phyloP scores from a whole-genome alignment of 2,329 filamentous ascomycete genomes.

The Lachnellula hyalina region DNA sequence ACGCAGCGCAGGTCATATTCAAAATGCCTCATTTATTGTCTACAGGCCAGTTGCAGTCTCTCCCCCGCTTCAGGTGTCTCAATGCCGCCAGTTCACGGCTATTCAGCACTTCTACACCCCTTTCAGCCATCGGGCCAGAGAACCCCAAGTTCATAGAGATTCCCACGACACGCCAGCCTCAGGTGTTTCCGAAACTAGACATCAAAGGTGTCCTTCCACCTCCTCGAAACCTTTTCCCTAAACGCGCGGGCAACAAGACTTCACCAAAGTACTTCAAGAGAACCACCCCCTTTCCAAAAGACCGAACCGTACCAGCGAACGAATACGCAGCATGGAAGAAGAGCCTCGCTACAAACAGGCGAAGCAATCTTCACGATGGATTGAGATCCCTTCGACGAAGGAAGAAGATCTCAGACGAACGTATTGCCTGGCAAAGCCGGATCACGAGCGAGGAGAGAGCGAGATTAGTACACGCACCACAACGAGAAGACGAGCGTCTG shows the following conservation, averaged over 20 bases:
- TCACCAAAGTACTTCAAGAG: slow-evolving; percentile 53
- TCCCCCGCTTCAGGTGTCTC: slow-evolving; percentile 30
- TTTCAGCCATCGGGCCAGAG: slow-evolving; percentile 63
- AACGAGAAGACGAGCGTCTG: slow-evolving; percentile 70
- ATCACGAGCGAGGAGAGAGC: slow-evolving; percentile 44
- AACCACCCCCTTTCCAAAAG: slow-evolving; percentile 50
- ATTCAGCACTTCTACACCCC: slow-evolving; percentile 42
- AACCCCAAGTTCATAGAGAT: slow-evolving; percentile 84
- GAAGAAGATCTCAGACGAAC: slow-evolving; percentile 43
- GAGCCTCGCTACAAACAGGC: slow-evolving; percentile 65
- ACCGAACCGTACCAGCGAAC: slow-evolving; percentile 19
- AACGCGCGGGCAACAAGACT: slow-evolving; percentile 54
- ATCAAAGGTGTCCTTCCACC: slow-evolving; percentile 78
- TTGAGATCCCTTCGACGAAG: slow-evolving; percentile 64
- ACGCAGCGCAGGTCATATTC: slow-evolving; percentile 3
- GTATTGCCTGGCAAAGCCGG: slow-evolving; percentile 36
- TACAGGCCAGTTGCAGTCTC: slow-evolving; percentile 25
- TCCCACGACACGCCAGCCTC: slow-evolving; percentile 64
- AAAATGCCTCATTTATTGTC: slow-evolving; percentile 28
- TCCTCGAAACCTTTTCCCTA: slow-evolving; percentile 73
- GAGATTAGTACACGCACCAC: slow-evolving; percentile 53
- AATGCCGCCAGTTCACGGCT: slow-evolving; percentile 32
- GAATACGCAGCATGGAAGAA: slow-evolving; percentile 56
- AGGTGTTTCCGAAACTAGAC: slow-evolving; percentile 36
- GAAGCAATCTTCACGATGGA: slow-evolving; percentile 67